Percentiles rank a stretch among this genome's conserved stretches.
These are phyloP conservation scores for Seminavis robusta DNA, from an alignment of 108 stramenopile genomes.

Conservation along the genomic window DNA sequence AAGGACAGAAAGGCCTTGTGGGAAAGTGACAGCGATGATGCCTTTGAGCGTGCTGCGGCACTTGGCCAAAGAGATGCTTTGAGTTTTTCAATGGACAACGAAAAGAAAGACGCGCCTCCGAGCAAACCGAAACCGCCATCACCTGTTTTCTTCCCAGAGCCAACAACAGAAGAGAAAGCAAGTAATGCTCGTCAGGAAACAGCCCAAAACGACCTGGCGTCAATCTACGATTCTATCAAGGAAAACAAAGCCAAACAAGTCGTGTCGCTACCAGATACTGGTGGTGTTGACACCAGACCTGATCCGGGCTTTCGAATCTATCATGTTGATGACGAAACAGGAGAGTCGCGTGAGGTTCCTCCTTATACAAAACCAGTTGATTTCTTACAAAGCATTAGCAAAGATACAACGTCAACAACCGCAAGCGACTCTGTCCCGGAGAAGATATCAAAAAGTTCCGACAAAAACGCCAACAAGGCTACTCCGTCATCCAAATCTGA, in stretches of 20 bases:
- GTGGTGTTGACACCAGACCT: conserved; percentile 25
- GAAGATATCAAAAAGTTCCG: background rate
- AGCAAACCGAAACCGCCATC: background rate
- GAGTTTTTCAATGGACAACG: background rate
- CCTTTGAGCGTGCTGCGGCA: conserved; percentile 64
- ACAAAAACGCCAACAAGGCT: conserved; percentile 1
- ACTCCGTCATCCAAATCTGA: background rate
- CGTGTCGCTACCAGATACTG: conserved; percentile 23
- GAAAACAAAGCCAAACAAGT: conserved; percentile 52
- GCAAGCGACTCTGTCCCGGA: background rate
- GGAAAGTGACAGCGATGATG: conserved; percentile 31
- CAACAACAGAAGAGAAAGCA: background rate
- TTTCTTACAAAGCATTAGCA: conserved; percentile 23
- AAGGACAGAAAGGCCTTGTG: conserved; percentile 59
- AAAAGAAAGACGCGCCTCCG: background rate
- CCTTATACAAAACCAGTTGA: conserved; percentile 73
- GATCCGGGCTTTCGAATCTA: conserved; percentile 76
- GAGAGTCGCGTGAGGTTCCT: conserved; percentile 63
- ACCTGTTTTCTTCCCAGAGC: no score
- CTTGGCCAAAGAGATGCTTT: conserved; percentile 57
- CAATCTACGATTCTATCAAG: conserved; percentile 50
- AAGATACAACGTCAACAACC: background rate
- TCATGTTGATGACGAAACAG: conserved; percentile 51
- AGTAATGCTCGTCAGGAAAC: background rate
- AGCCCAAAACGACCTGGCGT: conserved; percentile 15